Conservation (phyloP, 257 asterid genomes). For the Capsicum baccatum region DNA sequence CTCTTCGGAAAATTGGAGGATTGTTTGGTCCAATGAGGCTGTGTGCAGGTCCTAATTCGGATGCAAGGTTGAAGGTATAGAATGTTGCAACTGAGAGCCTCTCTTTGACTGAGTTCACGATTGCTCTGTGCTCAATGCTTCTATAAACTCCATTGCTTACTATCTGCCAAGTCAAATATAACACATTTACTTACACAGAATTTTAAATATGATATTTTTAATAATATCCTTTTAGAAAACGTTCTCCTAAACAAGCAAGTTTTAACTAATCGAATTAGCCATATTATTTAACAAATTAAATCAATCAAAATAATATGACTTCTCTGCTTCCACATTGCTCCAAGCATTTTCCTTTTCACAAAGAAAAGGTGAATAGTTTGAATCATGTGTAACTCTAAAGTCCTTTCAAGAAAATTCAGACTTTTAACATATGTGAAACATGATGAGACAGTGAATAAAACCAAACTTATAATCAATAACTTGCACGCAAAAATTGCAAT, state of each 20-base stretch:
- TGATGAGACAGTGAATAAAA: not conserved
- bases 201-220: too few relatives aligned
- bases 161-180: slow-evolving; percentile 40
- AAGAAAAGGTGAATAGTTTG: not conserved
- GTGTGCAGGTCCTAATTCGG: slow-evolving; percentile 55
- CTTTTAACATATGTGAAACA: not conserved
- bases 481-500: too few relatives aligned
- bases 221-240: not conserved
- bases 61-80: slow-evolving; percentile 42
- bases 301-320: not conserved
- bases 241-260: too few relatives aligned
- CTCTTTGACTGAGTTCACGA: slow-evolving; percentile 47
- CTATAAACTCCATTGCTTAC: slow-evolving; percentile 54
- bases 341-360: not conserved
- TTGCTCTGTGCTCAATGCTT: slow-evolving; percentile 63
- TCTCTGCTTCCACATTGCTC: not conserved
- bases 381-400: not conserved
- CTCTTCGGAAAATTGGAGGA: slow-evolving; percentile 48
- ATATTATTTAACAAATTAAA: too few relatives aligned
- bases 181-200: not conserved
- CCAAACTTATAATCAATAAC: not conserved
- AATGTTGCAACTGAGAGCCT: slow-evolving; percentile 64
- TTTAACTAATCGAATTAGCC: too few relatives aligned
- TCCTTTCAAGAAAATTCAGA: not conserved
- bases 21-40: slow-evolving; percentile 47